A percentile compares a stretch with the other conserved stretches of the same genome.
Conservation (phyloP, 2,329 filamentous ascomycete genomes). For the Colletotrichum tropicale region DNA sequence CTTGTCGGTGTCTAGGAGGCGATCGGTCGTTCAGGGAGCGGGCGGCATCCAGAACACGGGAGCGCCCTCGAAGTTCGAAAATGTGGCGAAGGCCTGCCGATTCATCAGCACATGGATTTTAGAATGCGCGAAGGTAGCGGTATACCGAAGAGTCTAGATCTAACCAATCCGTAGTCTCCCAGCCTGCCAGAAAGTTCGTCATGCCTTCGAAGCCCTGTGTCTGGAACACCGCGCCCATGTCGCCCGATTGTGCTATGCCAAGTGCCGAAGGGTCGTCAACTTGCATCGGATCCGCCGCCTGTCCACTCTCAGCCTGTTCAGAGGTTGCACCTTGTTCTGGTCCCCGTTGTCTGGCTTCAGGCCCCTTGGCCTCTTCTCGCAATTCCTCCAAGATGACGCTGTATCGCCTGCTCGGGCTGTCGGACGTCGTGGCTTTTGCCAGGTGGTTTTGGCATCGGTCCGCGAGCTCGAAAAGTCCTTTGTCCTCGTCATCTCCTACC, state of each 20-base stretch:
- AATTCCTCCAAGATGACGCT: constrained; percentile 58
- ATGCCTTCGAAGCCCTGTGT: constrained; percentile 13
- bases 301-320: not conserved
- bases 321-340: not conserved
- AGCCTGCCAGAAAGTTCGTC: constrained; percentile 23
- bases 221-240: constrained; percentile 11
- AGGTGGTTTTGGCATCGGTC: constrained; percentile 53
- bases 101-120: not conserved
- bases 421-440: constrained; percentile 36
- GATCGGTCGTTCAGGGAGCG: not conserved
- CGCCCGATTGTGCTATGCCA: not conserved
- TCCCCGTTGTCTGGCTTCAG: not conserved
- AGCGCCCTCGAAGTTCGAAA: constrained; percentile 16
- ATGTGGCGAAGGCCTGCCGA: constrained; percentile 20
- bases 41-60: constrained; percentile 18
- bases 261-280: not conserved
- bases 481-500: constrained; percentile 1
- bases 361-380: constrained; percentile 36
- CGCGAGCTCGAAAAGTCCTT: constrained; percentile 25
- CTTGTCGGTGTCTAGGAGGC: not conserved
- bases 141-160: constrained; percentile 31
- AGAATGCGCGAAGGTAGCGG: not conserved
- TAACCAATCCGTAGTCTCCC: constrained; percentile 34
- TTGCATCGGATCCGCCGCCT: not conserved
- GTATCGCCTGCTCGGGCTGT: constrained; percentile 52